Evolutionary conservation across 352 stramenopile genomes (phyloP).

Genomic region (Lagenidium sp.): DNA sequence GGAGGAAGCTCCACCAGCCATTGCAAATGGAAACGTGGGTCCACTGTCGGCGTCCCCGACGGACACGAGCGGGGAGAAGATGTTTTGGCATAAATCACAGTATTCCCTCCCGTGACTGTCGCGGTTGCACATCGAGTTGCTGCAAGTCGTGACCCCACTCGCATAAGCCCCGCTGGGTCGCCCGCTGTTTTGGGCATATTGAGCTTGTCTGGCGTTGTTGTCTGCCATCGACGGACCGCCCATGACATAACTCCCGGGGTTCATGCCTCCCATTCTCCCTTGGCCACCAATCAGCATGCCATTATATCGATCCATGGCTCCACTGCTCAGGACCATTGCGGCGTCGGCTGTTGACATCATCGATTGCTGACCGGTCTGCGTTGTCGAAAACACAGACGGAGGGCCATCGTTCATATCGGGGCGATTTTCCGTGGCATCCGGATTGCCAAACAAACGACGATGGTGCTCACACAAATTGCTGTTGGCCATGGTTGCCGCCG

Average conservation of each 20-base stretch:
- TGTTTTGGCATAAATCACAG: slow-evolving; percentile 46
- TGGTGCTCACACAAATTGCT: slow-evolving; percentile 10
- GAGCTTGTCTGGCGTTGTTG: slow-evolving; percentile 9
- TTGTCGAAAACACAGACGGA: no score
- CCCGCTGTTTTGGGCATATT: no score
- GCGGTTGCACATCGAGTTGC: slow-evolving; percentile 45
- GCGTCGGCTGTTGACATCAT: no score
- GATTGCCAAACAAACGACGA: slow-evolving; percentile 1
- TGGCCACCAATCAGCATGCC: no score
- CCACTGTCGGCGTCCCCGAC: slow-evolving; percentile 17
- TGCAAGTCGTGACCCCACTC: slow-evolving; percentile 23
- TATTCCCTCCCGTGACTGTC: slow-evolving; percentile 47
- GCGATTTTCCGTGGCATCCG: background rate
- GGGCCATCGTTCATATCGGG: slow-evolving; percentile 6
- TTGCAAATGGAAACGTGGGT: slow-evolving; percentile 16
- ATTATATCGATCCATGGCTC: no score
- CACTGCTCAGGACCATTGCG: no score
- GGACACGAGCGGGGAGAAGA: slow-evolving; percentile 46
- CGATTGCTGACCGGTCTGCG: no score
- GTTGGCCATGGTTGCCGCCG: background rate
- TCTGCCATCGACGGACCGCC: slow-evolving; percentile 2
- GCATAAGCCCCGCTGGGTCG: slow-evolving; percentile 5
- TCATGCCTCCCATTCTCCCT: no score
- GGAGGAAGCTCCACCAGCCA: slow-evolving; percentile 16
- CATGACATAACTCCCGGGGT: no score